Evolutionary conservation across 1,284 basidiomycete species (phyloP), one percentile per base, ranked within the genome.

Genomic region (Ustilago crameri): DNA sequence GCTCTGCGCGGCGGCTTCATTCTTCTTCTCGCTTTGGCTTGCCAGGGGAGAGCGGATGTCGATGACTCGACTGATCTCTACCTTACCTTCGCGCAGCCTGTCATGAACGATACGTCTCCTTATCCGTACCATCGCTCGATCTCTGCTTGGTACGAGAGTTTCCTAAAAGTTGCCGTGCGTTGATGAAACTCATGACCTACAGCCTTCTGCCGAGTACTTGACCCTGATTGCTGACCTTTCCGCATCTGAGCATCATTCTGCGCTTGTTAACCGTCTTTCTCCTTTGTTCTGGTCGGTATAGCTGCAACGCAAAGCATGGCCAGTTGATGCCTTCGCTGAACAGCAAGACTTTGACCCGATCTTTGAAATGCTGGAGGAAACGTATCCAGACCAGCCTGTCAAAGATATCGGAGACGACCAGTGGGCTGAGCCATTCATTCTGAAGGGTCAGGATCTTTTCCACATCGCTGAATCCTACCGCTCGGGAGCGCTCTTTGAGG

Each of bases 281-380:
- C n/a, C 9, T 3, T 23, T 20, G 0, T 4, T 5, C 35, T 23
- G n/a, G 5, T 26, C 26, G 14, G 7, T 1, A 18, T 26, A 63
- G 60, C 34, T 70, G 42, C 52, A 65, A 54, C 43, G 61, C 3
- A 60, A 65, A 17, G 60, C 67, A 3, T 70, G 56, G 56, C 67
- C 67, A 32, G 57, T 70, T 5, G 67, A 70, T 26, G 32, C 17
- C 9, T 70, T 51, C 14, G 67, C 61, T 3, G 53, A 56, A 9
- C 57, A 34, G n/a, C 27, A 32, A 20, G 69, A 72, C 41, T 72
- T 72, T 46, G 52, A 45, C 2, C 51, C 63, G 23, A 51, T 72
- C 32, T 63, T 72, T 17, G 35, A 47, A 17, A 17, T 41, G 37
- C 53, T 72, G 20, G 34, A 47, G 23, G 55, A 20, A 5, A 34